Percentiles rank a stretch among this genome's conserved stretches.
phyloP scores from a whole-genome alignment of 148 eudicot species.

The Spergularia marina region DNA sequence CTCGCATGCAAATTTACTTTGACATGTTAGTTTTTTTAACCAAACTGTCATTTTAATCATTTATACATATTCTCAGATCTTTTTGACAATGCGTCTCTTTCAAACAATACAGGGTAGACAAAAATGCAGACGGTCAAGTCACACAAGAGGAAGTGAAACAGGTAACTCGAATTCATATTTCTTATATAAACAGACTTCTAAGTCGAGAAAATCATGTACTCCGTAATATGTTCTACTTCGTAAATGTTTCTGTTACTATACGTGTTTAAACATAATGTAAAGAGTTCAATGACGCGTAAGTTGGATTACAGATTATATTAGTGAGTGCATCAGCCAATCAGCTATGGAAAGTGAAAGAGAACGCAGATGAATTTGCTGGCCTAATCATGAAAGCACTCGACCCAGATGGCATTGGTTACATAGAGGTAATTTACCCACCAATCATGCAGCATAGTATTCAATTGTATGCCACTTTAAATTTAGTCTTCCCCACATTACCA shows the following conservation, averaged over 20 bases:
- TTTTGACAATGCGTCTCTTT: too few relatives aligned
- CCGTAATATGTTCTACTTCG: too few relatives aligned
- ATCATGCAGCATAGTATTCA: too few relatives aligned
- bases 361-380: conserved; percentile 52
- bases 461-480: too few relatives aligned
- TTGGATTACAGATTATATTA: conserved; percentile 28
- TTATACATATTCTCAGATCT: too few relatives aligned
- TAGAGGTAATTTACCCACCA: conserved; percentile 27
- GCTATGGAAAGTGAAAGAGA: conserved; percentile 34
- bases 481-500: too few relatives aligned
- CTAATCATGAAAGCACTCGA: conserved; percentile 54
- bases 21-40: conserved; percentile 38
- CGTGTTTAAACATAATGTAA: too few relatives aligned
- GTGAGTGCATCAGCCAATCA: conserved; percentile 47
- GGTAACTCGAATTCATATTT: conserved; percentile 21
- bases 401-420: conserved; percentile 43
- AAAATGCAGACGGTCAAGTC: conserved; percentile 47
- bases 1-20: conserved; percentile 51
- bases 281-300: too few relatives aligned
- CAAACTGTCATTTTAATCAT: not conserved
- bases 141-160: conserved; percentile 48
- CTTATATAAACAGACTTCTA: too few relatives aligned
- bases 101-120: conserved; percentile 40
- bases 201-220: too few relatives aligned
- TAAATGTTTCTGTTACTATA: too few relatives aligned